phyloP scores from a whole-genome alignment of 371 early-diverging fungal genomes.

The Mucor circinelloides region DNA sequence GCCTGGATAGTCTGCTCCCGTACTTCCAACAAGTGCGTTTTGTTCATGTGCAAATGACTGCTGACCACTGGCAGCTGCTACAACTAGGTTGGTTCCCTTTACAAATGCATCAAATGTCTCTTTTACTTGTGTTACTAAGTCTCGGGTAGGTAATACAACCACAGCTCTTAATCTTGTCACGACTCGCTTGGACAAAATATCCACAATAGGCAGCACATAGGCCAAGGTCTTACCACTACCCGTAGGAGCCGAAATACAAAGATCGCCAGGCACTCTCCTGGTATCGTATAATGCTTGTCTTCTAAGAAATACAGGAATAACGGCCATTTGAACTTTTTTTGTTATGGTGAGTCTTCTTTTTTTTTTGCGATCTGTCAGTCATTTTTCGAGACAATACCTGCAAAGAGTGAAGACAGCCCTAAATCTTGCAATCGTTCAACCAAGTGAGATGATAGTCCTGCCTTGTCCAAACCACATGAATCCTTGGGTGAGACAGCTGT shows the following conservation, averaged over 20 bases:
- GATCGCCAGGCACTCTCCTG: conserved; percentile 65
- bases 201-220: conserved; percentile 95
- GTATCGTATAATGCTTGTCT: conserved; percentile 57
- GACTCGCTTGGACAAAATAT: conserved; percentile 68
- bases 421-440: conserved; percentile 63
- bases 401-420: conserved; percentile 79
- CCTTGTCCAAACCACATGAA: conserved; percentile 45
- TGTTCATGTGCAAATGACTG: conserved; percentile 83
- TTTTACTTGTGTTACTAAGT: conserved; percentile 85
- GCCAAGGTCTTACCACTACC: conserved; percentile 98
- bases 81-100: conserved; percentile 73
- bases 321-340: conserved; percentile 78
- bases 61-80: conserved; percentile 77
- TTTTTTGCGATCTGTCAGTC: no score
- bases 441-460: conserved; percentile 63
- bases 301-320: conserved; percentile 78
- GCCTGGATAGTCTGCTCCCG: conserved; percentile 27
- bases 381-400: conserved; percentile 39
- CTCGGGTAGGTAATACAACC: conserved; percentile 89
- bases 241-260: conserved; percentile 95
- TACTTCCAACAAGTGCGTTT: conserved; percentile 58
- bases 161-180: conserved; percentile 83
- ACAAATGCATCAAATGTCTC: conserved; percentile 79
- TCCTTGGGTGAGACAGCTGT: conserved; percentile 67
- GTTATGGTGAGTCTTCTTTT: neutral